phyloP scores from a whole-genome alignment of 2,329 filamentous ascomycete genomes.

The Gyromitra esculenta region DNA sequence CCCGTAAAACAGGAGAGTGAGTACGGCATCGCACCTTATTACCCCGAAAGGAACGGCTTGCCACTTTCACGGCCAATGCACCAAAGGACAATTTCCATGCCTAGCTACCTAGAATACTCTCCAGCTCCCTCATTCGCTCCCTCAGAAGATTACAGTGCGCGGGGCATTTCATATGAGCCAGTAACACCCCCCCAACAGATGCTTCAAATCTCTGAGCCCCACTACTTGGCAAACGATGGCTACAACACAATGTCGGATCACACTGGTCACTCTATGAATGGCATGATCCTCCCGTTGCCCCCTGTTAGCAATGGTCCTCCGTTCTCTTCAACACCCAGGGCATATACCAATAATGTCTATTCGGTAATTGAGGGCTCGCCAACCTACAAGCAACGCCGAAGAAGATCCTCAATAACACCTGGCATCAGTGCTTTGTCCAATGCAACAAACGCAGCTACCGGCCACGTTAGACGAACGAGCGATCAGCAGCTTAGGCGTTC shows the following conservation, averaged over 20 bases:
- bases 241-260: slow-evolving; percentile 96
- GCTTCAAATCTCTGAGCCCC: slow-evolving; percentile 83
- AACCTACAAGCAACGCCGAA: slow-evolving; percentile 96
- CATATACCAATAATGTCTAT: slow-evolving; percentile 83
- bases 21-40: slow-evolving; percentile 64
- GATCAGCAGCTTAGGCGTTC: slow-evolving; percentile 81
- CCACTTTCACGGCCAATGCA: slow-evolving; percentile 64
- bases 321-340: slow-evolving; percentile 76
- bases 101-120: slow-evolving; percentile 96
- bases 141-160: slow-evolving; percentile 98
- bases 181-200: slow-evolving; percentile 94
- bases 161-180: slow-evolving; percentile 94
- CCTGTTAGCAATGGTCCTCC: slow-evolving; percentile 69
- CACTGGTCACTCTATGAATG: slow-evolving; percentile 78
- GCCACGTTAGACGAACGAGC: slow-evolving; percentile 74
- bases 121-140: slow-evolving; percentile 97
- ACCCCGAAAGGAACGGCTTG: slow-evolving; percentile 53
- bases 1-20: slow-evolving; percentile 90
- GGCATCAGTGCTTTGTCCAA: slow-evolving; percentile 75
- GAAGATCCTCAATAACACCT: slow-evolving; percentile 90
- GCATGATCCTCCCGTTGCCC: slow-evolving; percentile 89
- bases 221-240: slow-evolving; percentile 98
- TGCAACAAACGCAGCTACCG: slow-evolving; percentile 67
- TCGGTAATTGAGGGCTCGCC: slow-evolving; percentile 97
- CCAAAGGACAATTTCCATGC: slow-evolving; percentile 97